Percentiles rank a stretch among this genome's conserved stretches.
Conservation (phyloP, 2,329 filamentous ascomycete species). For the Scytalidium sp. region DNA sequence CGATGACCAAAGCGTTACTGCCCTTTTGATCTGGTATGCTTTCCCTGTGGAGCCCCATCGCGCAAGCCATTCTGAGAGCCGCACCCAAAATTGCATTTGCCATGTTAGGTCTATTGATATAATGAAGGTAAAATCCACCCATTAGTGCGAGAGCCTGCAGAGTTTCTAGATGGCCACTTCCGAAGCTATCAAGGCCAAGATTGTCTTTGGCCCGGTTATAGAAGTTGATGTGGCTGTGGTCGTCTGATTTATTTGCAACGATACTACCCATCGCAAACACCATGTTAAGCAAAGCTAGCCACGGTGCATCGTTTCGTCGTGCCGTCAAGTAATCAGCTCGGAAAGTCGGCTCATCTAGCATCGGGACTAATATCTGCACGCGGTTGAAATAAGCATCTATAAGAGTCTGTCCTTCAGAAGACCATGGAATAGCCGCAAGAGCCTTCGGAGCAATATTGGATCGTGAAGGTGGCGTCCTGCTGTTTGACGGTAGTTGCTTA, state of each 20-base stretch:
- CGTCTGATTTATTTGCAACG: constrained; percentile 56
- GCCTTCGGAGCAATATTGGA: constrained; percentile 30
- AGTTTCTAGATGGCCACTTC: constrained; percentile 69
- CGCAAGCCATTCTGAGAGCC: constrained; percentile 70
- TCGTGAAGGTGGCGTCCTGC: constrained; percentile 23
- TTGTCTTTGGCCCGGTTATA: constrained; percentile 67
- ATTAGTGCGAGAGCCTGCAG: constrained; percentile 70
- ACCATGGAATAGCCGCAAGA: constrained; percentile 46
- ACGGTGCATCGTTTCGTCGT: constrained; percentile 62
- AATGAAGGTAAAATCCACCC: constrained; percentile 75
- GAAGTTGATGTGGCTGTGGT: constrained; percentile 67
- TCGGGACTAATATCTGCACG: constrained; percentile 68
- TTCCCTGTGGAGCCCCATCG: constrained; percentile 69
- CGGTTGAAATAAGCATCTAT: constrained; percentile 76
- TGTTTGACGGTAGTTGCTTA: constrained; percentile 16
- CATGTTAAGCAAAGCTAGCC: constrained; percentile 72
- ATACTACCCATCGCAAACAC: constrained; percentile 75
- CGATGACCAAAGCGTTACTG: constrained; percentile 39
- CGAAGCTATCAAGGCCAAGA: constrained; percentile 64
- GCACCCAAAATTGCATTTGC: constrained; percentile 71
- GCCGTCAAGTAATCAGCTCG: constrained; percentile 62
- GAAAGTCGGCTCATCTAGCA: constrained; percentile 71
- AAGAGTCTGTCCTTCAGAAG: constrained; percentile 63
- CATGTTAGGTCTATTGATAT: constrained; percentile 74
- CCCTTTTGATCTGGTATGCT: constrained; percentile 30